Base-by-base conservation (phyloP, 495 filamentous ascomycete genomes). In the Immersiella caudata region DNA sequence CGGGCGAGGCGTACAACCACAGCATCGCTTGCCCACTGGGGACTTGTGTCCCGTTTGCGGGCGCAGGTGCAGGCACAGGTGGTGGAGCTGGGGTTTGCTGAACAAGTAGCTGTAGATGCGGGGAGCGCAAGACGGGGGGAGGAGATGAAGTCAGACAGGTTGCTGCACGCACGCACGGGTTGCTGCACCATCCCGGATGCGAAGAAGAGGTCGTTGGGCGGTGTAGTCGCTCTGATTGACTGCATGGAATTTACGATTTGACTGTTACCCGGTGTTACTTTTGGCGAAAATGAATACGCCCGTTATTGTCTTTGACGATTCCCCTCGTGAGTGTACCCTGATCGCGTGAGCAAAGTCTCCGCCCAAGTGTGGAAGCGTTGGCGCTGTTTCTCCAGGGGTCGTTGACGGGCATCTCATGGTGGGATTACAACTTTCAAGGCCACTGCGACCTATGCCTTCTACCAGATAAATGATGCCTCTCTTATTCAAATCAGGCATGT, bases 221-320 rank as follows among this genome's bases (percentile, higher is more conserved):
- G 50, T 33, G 51, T 16, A 27, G 58, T 21, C 58, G 65, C 33
- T 21, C 35, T 24, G 59, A 22, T 35, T 62, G 51, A 54, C 50
- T 50, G 21, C 46, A 49, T 49, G 56, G 35, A 64, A 64, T 64
- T 54, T 64, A 65, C 60, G 33, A 62, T 62, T 62, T 62, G 60
- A 62, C 60, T 62, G 40, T 62, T 25, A 49, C 22, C 22, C 29
- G 29, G 29, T 33, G 29, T 33, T 46, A 18, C 40, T 46, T n/a
- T n/a, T 18, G 40, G 11, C 40, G 40, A 46, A n/a, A 12, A 46
- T 14, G 11, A 46, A 18, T 46, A 18, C 40, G 5, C 40, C 40
- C 40, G 14, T 46, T 25, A 22, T 46, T 49, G 60, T 46, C 40
- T 46, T 14, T 5, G 2, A 12, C 40, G 11, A 46, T 46, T 46